Conservation (phyloP, 129 eudicot genomes). For the Pittosporum tobira region DNA sequence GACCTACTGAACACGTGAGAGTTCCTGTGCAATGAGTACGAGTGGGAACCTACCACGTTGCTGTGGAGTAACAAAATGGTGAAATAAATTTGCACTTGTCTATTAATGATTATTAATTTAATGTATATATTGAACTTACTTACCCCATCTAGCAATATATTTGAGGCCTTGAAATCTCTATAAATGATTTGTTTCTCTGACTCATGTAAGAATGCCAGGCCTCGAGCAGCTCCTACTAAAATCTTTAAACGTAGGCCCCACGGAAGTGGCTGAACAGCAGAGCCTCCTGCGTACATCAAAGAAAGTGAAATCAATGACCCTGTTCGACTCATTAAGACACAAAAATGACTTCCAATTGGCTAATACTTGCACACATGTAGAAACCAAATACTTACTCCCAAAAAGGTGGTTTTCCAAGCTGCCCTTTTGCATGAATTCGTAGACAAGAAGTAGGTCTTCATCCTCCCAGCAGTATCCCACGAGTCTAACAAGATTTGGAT, state of each 20-base stretch:
- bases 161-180: constrained; percentile 85
- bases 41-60: no score
- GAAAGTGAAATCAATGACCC: constrained; percentile 9
- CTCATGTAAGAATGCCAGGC: constrained; percentile 67
- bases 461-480: constrained; percentile 88
- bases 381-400: constrained; percentile 56
- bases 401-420: constrained; percentile 91
- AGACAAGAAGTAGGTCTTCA: constrained; percentile 72
- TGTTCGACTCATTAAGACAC: not conserved
- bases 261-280: constrained; percentile 74
- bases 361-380: not conserved
- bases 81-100: not conserved
- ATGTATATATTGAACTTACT: constrained; percentile 21
- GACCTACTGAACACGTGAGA: not conserved
- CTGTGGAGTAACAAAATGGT: not conserved
- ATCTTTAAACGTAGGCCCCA: constrained; percentile 79
- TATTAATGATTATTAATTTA: not conserved
- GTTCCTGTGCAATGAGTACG: not conserved
- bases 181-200: constrained; percentile 68
- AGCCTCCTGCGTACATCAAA: constrained; percentile 50
- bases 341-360: not conserved
- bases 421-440: constrained; percentile 91
- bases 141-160: constrained; percentile 80
- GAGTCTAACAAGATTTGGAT: constrained; percentile 78
- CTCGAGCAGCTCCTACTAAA: constrained; percentile 80